Conservation (phyloP, 2,329 filamentous ascomycete genomes). For the Aureobasidium sp. region DNA sequence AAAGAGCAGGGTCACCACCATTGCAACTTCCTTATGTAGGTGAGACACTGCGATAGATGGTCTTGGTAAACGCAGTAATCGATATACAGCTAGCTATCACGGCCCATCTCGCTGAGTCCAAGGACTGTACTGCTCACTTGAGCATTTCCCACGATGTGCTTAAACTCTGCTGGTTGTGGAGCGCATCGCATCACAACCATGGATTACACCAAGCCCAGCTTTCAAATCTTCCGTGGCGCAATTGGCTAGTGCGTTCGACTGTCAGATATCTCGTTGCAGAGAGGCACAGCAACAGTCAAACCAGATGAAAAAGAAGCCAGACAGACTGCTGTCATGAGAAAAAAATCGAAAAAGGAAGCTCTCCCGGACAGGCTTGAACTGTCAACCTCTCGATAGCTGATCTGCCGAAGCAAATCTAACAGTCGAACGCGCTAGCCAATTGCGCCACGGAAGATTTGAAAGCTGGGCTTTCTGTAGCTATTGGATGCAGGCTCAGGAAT, state of each 20-base stretch:
- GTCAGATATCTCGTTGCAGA: neutral
- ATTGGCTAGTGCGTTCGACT: slow-evolving; percentile 13
- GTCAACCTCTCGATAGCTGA: slow-evolving; percentile 10
- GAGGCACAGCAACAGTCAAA: too few relatives aligned
- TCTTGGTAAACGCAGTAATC: too few relatives aligned
- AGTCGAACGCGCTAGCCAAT: slow-evolving; percentile 15
- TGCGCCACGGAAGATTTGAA: slow-evolving; percentile 12
- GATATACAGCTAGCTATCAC: too few relatives aligned
- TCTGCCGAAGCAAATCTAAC: neutral
- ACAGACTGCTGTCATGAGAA: neutral
- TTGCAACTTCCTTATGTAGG: too few relatives aligned
- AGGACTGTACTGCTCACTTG: too few relatives aligned
- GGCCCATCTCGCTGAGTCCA: too few relatives aligned
- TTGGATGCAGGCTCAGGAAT: neutral
- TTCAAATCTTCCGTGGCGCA: neutral
- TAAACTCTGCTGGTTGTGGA: too few relatives aligned
- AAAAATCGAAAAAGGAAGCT: neutral
- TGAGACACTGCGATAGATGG: too few relatives aligned
- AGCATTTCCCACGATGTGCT: too few relatives aligned
- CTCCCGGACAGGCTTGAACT: slow-evolving; percentile 9
- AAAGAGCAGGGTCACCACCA: too few relatives aligned
- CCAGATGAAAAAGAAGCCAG: too few relatives aligned
- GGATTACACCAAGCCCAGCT: neutral
- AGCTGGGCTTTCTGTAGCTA: neutral
- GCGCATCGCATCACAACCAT: too few relatives aligned